These are phyloP conservation scores for Amanita pallidorosea DNA, from an alignment of 768 basidiomycete genomes.

Conservation along the genomic window DNA sequence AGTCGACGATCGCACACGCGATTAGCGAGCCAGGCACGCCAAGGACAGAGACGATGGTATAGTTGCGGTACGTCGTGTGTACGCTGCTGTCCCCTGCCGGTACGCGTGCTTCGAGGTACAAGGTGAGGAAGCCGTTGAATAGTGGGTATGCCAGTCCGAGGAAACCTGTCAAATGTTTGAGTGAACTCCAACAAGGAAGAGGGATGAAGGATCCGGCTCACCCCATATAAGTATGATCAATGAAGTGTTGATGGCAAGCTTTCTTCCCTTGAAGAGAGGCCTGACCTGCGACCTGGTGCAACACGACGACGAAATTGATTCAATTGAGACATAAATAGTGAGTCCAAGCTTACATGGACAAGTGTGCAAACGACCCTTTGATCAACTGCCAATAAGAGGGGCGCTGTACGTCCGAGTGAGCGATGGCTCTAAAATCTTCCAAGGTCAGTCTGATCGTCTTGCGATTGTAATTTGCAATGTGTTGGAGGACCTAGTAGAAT, in stretches of 20 bases:
- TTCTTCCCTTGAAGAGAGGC: conserved; percentile 35
- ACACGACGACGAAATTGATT: too few species aligned
- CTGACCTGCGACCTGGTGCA: conserved; percentile 31
- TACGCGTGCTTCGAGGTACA: conserved; percentile 29
- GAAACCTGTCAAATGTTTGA: conserved; percentile 10
- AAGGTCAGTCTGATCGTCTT: conserved; percentile 32
- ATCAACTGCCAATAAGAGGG: conserved; percentile 19
- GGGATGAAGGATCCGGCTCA: conserved; percentile 12
- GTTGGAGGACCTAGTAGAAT: conserved; percentile 31
- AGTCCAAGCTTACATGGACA: conserved; percentile 25
- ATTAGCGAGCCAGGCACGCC: conserved; percentile 39
- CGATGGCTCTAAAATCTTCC: conserved; percentile 27
- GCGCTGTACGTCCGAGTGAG: conserved; percentile 7
- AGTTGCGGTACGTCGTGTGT: conserved; percentile 32
- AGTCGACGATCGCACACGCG: conserved; percentile 34
- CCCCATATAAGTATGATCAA: conserved; percentile 42
- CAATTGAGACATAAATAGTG: background rate
- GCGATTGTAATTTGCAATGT: conserved; percentile 38
- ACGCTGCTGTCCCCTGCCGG: conserved; percentile 13
- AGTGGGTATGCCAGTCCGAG: conserved; percentile 42
- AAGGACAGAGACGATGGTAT: conserved; percentile 35
- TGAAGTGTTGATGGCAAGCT: conserved; percentile 34
- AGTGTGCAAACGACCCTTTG: conserved; percentile 21
- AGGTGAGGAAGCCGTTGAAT: conserved; percentile 40
- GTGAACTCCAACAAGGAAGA: background rate